A percentile compares a stretch with the other conserved stretches of the same genome.
Conservation (phyloP, 1,284 basidiomycete genomes). For the Microbotryum intermedium region DNA sequence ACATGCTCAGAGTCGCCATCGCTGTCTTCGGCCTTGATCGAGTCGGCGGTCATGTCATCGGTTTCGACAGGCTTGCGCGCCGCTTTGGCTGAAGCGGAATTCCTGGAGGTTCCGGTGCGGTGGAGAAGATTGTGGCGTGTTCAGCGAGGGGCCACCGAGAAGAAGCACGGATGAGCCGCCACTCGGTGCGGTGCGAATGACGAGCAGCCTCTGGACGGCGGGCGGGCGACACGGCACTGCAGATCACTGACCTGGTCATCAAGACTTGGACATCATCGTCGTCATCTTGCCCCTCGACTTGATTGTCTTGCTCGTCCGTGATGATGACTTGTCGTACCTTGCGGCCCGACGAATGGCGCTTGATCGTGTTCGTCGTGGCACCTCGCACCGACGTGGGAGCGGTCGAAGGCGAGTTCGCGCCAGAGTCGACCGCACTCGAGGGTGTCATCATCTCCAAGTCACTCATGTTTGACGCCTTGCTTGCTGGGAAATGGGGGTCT, state of each 20-base stretch:
- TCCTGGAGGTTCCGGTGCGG: too few relatives aligned
- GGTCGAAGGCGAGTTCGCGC: constrained; percentile 1
- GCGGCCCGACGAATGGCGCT: too few relatives aligned
- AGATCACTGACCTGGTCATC: background rate
- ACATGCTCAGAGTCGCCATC: background rate
- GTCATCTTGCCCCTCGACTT: background rate
- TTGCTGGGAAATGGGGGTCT: too few relatives aligned
- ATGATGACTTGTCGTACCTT: too few relatives aligned
- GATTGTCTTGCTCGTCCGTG: too few relatives aligned
- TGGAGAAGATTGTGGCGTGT: too few relatives aligned
- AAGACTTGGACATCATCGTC: background rate
- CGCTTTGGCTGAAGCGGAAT: too few relatives aligned
- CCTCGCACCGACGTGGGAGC: background rate
- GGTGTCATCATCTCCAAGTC: background rate
- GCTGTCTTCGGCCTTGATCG: background rate
- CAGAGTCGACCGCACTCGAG: background rate
- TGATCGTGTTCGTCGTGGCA: background rate
- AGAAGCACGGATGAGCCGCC: too few relatives aligned
- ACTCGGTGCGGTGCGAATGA: too few relatives aligned
- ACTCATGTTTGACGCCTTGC: too few relatives aligned
- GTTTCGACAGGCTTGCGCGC: background rate
- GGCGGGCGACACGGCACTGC: background rate
- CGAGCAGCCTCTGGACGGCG: too few relatives aligned
- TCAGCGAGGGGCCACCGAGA: too few relatives aligned
- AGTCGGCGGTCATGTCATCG: background rate